Conservation (phyloP, 495 filamentous ascomycete genomes). For the Aspergillus diversus region DNA sequence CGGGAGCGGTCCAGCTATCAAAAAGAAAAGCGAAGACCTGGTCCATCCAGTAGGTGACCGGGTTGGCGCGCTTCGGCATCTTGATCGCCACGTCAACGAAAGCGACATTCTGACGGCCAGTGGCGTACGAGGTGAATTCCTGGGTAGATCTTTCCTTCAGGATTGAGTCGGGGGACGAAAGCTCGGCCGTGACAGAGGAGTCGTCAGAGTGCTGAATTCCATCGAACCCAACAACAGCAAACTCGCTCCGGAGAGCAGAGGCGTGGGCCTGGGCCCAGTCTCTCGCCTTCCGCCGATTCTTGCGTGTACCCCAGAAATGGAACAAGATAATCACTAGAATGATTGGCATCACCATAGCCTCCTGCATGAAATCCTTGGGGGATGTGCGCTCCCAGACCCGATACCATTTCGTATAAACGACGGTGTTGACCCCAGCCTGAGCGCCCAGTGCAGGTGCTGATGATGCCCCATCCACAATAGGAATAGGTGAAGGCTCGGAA, state of each 20-base stretch:
- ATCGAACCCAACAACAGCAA: conserved; percentile 83
- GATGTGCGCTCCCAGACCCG: conserved; percentile 88
- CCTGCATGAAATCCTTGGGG: conserved; percentile 79
- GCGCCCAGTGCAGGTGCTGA: conserved; percentile 50
- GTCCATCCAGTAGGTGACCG: conserved; percentile 72
- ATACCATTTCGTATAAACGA: conserved; percentile 93
- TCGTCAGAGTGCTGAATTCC: conserved; percentile 42
- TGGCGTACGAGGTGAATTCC: conserved; percentile 89
- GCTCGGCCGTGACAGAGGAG: conserved; percentile 38
- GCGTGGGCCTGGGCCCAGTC: conserved; percentile 79
- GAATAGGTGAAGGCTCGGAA: conserved; percentile 63
- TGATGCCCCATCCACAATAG: conserved; percentile 45
- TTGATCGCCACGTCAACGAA: conserved; percentile 84
- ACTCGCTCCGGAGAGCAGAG: conserved; percentile 75
- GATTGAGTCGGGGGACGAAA: conserved; percentile 58
- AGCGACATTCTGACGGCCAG: conserved; percentile 89
- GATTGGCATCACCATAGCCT: conserved; percentile 78
- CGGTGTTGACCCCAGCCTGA: conserved; percentile 45
- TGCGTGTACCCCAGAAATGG: conserved; percentile 79
- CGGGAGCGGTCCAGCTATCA: conserved; percentile 68
- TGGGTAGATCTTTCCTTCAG: conserved; percentile 82
- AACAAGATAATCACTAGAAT: conserved; percentile 73
- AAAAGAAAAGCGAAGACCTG: conserved; percentile 72
- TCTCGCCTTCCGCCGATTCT: conserved; percentile 78
- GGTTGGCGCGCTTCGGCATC: conserved; percentile 89